Conservation (phyloP, 2,329 filamentous ascomycete species). For the Macrophomina tecta region DNA sequence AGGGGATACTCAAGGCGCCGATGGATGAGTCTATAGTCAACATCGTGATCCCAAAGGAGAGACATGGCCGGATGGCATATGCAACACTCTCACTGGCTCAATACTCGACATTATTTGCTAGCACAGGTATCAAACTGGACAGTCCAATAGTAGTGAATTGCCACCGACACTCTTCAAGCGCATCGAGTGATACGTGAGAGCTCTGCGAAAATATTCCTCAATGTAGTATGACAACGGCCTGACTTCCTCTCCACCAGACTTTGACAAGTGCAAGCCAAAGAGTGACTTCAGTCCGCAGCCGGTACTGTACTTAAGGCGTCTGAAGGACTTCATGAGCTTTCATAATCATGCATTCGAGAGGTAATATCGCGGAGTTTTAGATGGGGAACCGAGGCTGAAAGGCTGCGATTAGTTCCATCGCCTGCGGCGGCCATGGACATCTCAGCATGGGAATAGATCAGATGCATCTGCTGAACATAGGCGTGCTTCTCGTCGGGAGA, state of each 20-base stretch:
- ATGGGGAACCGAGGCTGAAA: not conserved
- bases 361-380: not conserved
- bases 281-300: not conserved
- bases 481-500: not conserved
- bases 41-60: not conserved
- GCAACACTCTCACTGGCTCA: not conserved
- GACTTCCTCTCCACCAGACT: not conserved
- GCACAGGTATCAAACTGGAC: not conserved
- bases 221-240: not conserved
- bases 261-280: not conserved
- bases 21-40: not conserved
- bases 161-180: not conserved
- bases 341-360: conserved; percentile 12
- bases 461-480: conserved; percentile 5
- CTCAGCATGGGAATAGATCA: not conserved
- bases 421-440: not conserved
- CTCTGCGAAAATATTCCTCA: not conserved
- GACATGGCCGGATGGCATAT: not conserved
- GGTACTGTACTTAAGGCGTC: not conserved
- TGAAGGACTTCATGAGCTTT: not conserved
- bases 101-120: not conserved
- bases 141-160: not conserved
- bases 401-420: not conserved
- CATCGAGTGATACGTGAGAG: not conserved
- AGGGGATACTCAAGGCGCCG: not conserved